Base-by-base conservation (phyloP, 1,139 yeast species). In the Kodamaea ohmeri region DNA sequence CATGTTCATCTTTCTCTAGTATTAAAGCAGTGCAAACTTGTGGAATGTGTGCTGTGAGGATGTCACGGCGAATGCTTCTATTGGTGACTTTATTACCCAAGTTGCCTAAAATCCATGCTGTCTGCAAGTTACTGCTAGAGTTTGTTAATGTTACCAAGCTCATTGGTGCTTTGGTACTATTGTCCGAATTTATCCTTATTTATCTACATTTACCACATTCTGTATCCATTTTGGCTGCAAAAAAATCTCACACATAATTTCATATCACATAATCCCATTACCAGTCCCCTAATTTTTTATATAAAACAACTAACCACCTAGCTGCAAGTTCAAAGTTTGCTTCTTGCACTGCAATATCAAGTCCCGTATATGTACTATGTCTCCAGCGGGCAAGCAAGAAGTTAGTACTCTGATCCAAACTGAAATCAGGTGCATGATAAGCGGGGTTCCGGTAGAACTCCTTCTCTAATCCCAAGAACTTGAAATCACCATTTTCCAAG, bases 41-140 rank as follows among this genome's bases (percentile, higher is more conserved):
- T 0, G 81, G 80, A 20, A 78, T 75, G 2, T 78, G 71, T 0
- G 72, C 55, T 1, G 59, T 51, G 13, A 65, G 52, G 8, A 76
- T 61, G 14, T 65, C 69, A 29, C 51, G 61, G 45, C 60, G 66
- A n/a, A 65, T 49, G 6, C 59, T 50, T 38, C 54, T 62, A 30
- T 55, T 55, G 3, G 52, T 34, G 2, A 58, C 53, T 26, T 60
- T 65, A 17, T 66, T 56, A 0, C 78, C 80, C 38, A 75, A 49
- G 1, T 79, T 75, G 2, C 79, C 73, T 19, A 49, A 33, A 3
- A 47, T 27, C 53, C 53, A 49, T 0, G 52, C 52, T 4, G 47
- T 43, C 19, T 46, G 47, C 9, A 49, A 34, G 4, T 42, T 17
- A 6, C 21, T 38, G 6, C 32, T 20, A 4, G 25, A 17, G 9